phyloP scores from a whole-genome alignment of 2,329 filamentous ascomycete species.

The Xylaria sp. region DNA sequence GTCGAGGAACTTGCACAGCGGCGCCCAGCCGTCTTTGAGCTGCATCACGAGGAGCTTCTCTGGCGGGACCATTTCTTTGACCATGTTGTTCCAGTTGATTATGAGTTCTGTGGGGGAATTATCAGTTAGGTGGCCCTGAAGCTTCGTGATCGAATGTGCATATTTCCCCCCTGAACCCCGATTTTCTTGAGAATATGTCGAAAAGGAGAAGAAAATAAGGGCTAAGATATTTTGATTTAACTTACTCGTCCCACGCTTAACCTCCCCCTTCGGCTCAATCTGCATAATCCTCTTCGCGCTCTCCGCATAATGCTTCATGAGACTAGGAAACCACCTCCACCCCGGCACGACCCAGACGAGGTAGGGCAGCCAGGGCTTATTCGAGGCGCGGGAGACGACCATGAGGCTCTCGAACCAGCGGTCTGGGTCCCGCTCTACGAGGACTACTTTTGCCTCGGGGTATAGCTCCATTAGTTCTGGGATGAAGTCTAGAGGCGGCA shows the following conservation, averaged over 20 bases:
- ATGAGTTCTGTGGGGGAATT: constrained; percentile 6
- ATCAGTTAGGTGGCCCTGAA: neutral
- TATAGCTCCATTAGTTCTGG: constrained; percentile 60
- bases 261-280: constrained; percentile 21
- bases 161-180: no score
- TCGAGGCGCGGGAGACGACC: constrained; percentile 36
- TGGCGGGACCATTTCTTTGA: constrained; percentile 39
- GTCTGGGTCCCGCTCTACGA: constrained; percentile 52
- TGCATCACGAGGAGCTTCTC: constrained; percentile 45
- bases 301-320: constrained; percentile 20
- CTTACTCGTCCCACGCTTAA: constrained; percentile 26
- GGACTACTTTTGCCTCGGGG: constrained; percentile 61
- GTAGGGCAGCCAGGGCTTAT: constrained; percentile 36
- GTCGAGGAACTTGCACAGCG: constrained; percentile 43
- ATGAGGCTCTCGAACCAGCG: constrained; percentile 52
- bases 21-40: constrained; percentile 44
- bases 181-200: no score
- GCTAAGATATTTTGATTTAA: no score
- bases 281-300: constrained; percentile 20
- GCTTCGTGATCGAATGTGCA: no score
- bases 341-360: constrained; percentile 35
- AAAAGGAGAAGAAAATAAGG: no score
- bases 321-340: constrained; percentile 33
- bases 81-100: constrained; percentile 32
- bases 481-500: constrained; percentile 55